Conservation (phyloP, 164 flowering plant genomes). For the Liquidambar formosana region DNA sequence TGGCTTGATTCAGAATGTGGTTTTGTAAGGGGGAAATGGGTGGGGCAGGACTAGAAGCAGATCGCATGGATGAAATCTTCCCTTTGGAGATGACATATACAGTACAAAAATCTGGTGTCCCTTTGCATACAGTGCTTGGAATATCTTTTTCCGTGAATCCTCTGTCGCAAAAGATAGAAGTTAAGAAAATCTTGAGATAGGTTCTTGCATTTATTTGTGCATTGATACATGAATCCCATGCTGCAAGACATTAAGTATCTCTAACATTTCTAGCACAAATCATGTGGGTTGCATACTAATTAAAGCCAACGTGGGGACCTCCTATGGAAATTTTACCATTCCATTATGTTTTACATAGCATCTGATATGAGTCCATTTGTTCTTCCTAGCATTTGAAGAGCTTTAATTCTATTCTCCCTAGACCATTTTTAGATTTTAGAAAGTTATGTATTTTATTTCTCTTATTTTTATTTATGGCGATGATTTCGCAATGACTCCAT, state of each 20-base stretch:
- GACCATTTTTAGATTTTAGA: no score
- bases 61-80: constrained; percentile 42
- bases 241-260: background rate
- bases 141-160: constrained; percentile 57
- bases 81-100: constrained; percentile 62
- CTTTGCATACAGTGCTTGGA: constrained; percentile 41
- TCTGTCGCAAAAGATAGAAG: constrained; percentile 1
- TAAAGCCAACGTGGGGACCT: no score
- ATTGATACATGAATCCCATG: background rate
- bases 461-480: no score
- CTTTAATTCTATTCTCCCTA: no score
- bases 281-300: no score
- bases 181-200: background rate
- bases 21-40: constrained; percentile 28
- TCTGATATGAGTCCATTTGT: no score
- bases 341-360: no score
- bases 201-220: background rate
- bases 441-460: no score
- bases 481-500: no score
- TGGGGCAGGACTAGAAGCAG: constrained; percentile 58
- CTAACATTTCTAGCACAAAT: no score
- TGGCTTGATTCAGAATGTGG: constrained; percentile 22
- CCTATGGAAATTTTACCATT: no score
- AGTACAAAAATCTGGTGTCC: constrained; percentile 69
- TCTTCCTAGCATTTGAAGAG: no score